Base-by-base conservation (phyloP, 768 basidiomycete genomes). In the Pleurotus sapidus region DNA sequence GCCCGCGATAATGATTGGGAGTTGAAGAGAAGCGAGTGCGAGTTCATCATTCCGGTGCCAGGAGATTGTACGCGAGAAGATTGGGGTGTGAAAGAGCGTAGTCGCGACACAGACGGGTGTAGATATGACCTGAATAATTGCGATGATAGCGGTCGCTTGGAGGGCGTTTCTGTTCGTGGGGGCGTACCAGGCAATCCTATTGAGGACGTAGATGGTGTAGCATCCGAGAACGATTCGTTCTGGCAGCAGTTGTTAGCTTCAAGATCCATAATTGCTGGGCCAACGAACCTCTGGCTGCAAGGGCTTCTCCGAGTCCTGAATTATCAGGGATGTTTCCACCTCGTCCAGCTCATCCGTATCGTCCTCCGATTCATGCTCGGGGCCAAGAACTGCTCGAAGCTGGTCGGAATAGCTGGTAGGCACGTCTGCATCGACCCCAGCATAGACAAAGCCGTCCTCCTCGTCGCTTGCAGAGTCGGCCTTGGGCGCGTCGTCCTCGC, bases 41-140 rank as follows among this genome's bases (percentile, higher is more conserved):
- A 34, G 30, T 76, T 76, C 18, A 77, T 64, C 14, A 81, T 77
- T 45, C 71, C 69, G 27, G 73, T 79, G 42, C 72, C 73, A 46
- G 74, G 70, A 43, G 72, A 76, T 14, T 81, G 77, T 15, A 74
- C 64, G 12, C 67, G 64, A 23, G 78, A 76, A 24, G 76, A 69
- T 23, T 77, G 79, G 11, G 85, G 83, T 5, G 80, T 77, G 64
- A 78, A 79, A 11, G 92, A 91, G 43, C 91, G 88, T 42, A 91
- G 80, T n/a, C 91, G 82, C 25, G 91, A 93, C 5, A 91, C 81
- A n/a, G 77, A 81, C 3, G 88, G 88, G 63, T 89, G 86, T 17
- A 91, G 68, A 67, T 87, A 91, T 11, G 85, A 80, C 39, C 80
- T 78, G 3, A 81, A 72, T 8, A 79, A 66, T 59, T 73, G 78